A percentile compares a stretch with the other conserved stretches of the same genome.
These are phyloP conservation scores for Melampsora abietis-canadensis DNA, from an alignment of 1,284 basidiomycete genomes.

Conservation along the genomic window DNA sequence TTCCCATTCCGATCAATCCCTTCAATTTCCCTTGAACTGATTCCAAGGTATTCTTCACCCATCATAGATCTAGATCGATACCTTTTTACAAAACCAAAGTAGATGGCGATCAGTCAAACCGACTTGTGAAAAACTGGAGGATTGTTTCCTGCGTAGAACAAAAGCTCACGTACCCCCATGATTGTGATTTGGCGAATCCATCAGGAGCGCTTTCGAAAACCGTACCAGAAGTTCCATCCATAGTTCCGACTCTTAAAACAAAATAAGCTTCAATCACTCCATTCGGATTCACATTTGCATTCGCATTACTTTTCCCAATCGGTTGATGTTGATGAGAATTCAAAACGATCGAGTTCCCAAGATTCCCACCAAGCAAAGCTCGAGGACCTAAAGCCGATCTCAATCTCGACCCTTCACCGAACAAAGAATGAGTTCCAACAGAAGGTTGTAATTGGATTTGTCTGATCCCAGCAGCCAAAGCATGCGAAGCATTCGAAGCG, in stretches of 20 bases:
- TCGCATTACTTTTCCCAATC: too few species aligned
- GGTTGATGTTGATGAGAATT: background rate
- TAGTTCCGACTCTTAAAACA: background rate
- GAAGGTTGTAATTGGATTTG: background rate
- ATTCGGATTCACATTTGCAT: too few species aligned
- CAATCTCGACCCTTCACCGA: conserved; percentile 3
- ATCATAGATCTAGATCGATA: conserved; percentile 7
- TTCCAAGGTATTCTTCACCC: background rate
- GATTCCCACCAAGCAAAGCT: too few species aligned
- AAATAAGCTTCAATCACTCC: conserved; percentile 3
- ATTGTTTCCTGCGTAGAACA: too few species aligned
- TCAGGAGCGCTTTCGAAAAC: background rate
- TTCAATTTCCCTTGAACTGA: background rate
- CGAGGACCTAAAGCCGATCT: background rate
- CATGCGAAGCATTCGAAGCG: background rate
- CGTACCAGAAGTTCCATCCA: conserved; percentile 1
- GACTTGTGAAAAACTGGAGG: too few species aligned
- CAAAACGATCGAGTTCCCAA: too few species aligned
- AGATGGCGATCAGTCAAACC: too few species aligned
- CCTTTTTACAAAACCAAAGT: background rate
- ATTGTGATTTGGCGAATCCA: conserved; percentile 1
- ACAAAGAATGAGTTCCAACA: conserved; percentile 2
- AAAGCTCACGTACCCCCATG: conserved; percentile 1
- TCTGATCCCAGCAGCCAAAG: background rate
- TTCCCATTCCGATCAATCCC: background rate